These are phyloP conservation scores for Metschnikowia gelsemii DNA, from an alignment of 805 yeast species.

Conservation along the genomic window DNA sequence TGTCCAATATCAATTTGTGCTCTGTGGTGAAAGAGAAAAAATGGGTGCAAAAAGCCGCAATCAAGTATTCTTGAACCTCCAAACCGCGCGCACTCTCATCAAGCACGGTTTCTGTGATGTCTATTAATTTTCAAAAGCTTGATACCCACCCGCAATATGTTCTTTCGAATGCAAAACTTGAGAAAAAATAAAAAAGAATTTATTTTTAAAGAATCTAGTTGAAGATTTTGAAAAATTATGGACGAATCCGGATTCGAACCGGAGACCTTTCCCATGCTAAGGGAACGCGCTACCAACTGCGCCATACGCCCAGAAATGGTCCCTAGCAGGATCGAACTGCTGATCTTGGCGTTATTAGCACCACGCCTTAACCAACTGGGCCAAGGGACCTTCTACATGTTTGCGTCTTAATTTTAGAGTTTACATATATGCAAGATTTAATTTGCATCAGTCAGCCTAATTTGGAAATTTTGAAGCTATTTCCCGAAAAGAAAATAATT, in stretches of 20 bases:
- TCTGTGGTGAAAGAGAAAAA: background rate
- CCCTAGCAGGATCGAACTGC: slow-evolving; percentile 90
- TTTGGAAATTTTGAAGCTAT: background rate
- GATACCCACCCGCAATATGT: too few relatives aligned
- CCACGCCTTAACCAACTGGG: slow-evolving; percentile 57
- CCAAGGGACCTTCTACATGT: slow-evolving; percentile 43
- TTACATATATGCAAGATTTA: background rate
- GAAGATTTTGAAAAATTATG: slow-evolving; percentile 41
- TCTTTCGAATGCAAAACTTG: too few relatives aligned
- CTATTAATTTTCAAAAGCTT: too few relatives aligned
- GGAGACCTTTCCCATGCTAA: slow-evolving; percentile 64
- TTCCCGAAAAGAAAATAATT: background rate
- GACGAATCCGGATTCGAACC: slow-evolving; percentile 78
- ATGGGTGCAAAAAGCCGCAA: slow-evolving; percentile 1
- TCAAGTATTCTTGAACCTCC: too few relatives aligned
- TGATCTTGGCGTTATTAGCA: slow-evolving; percentile 64
- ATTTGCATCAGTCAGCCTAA: background rate
- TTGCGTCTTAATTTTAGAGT: background rate
- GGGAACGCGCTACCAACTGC: slow-evolving; percentile 26
- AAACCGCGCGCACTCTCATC: too few relatives aligned
- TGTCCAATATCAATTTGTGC: too few relatives aligned
- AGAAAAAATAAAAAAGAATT: too few relatives aligned
- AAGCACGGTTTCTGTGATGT: too few relatives aligned
- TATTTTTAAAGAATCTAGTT: too few relatives aligned
- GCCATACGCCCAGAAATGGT: slow-evolving; percentile 45